Evolutionary conservation across 441 rosid genomes (phyloP), one percentile per base, ranked within the genome.

Genomic region (Gossypium aridum): DNA sequence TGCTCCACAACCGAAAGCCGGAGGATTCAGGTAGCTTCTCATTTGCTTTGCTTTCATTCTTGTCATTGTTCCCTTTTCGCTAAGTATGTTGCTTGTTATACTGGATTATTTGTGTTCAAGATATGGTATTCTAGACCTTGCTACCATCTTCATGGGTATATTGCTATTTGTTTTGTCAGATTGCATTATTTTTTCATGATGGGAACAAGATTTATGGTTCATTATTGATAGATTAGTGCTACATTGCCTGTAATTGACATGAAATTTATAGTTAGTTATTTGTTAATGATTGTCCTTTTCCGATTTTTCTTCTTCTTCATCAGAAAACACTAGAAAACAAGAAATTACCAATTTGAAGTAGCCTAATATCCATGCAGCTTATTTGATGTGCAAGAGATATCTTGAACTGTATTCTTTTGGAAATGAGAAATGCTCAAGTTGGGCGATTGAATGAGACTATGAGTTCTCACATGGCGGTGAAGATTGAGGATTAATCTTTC

Each of bases 1-100:
- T 96, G 88, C 91, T 96, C 60, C 91, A 86, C 77, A 80, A 89
- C 85, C 88, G 99, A 77, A 92, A 80, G 80, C 83, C 25, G 43
- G 83, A 79, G 71, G 81, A 88, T 74, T 69, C 84, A 75, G 99
- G 99, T 93, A 88, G 61, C 45, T 76, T 77, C 74, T 82, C 39
- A 43, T 43, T 22, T 55, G 34, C 64, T 34, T 34, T 71, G 31
- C 23, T 34, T 73, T 65, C 55, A 43, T 73, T 80, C 61, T 53
- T 70, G 19, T 76, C 57, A 9, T 28, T 3, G 39, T 31, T 49
- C 31, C 4, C 43, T 70, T 39, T 60, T 19, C 54, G 6, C 59
- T 39, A 10, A n/a, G 75, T 66, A 72, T 57, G 49, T 65, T 77
- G 45, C 51, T 55, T 62, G 43, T 62, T 49, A 3, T 43, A 47